Conservation (phyloP, 2,329 filamentous ascomycete species). For the Aspergillus floridensis region DNA sequence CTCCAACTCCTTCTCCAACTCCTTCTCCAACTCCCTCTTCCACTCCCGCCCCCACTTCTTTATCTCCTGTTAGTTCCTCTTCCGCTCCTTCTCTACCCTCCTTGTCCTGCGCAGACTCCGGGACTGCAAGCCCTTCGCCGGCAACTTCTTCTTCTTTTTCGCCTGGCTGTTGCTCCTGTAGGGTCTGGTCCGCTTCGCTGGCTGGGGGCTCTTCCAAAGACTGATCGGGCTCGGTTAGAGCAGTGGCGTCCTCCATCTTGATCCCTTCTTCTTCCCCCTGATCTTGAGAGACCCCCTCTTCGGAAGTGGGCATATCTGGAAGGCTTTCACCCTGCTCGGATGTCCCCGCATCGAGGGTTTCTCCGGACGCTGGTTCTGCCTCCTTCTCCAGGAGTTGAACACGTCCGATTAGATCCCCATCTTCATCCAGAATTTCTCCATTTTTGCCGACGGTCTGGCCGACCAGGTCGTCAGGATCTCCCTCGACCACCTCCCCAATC, state of each 20-base stretch:
- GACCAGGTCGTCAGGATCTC: slow-evolving; percentile 41
- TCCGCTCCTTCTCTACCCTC: too few relatives aligned
- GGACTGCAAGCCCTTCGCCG: too few relatives aligned
- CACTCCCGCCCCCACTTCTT: background rate
- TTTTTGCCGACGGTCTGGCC: slow-evolving; percentile 42
- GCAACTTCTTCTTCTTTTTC: background rate
- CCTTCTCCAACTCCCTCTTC: background rate
- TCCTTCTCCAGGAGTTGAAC: slow-evolving; percentile 24
- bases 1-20: background rate
- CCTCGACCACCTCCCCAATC: slow-evolving; percentile 41
- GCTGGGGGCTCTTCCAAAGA: background rate
- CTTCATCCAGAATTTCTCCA: slow-evolving; percentile 33
- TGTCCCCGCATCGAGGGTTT: background rate
- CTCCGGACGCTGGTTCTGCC: background rate
- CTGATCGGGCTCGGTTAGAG: background rate
- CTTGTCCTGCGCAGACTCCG: too few relatives aligned
- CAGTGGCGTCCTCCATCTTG: background rate
- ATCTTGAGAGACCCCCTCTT: background rate
- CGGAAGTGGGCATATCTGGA: background rate
- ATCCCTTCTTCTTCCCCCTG: background rate
- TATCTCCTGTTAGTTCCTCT: background rate
- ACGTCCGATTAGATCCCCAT: slow-evolving; percentile 38
- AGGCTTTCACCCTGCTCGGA: background rate
- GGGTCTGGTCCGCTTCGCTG: background rate
- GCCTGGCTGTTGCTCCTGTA: too few relatives aligned